Evolutionary conservation across 768 basidiomycete genomes (phyloP).

Genomic region (Pulveroboletus sp.): DNA sequence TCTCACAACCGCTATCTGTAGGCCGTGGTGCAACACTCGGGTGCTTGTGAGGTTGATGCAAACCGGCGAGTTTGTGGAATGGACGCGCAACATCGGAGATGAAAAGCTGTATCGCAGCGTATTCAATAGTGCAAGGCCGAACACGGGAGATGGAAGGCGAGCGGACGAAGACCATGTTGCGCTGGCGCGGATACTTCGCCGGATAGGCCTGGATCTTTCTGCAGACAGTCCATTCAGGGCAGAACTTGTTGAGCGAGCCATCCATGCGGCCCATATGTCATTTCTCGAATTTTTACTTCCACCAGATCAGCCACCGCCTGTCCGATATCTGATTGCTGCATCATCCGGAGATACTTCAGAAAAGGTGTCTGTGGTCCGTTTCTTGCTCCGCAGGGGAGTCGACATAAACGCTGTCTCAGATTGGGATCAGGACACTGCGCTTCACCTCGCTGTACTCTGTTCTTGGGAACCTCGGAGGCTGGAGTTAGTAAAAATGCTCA

Average conservation of each 20-base stretch:
- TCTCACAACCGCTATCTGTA: not conserved
- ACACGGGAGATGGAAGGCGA: not conserved
- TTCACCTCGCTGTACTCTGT: not conserved
- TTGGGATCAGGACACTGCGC: not conserved
- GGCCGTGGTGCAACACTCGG: conserved; percentile 3
- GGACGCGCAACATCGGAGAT: not conserved
- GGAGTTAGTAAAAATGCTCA: not conserved
- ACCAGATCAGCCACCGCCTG: not conserved
- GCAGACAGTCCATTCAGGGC: not conserved
- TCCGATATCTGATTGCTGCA: not conserved
- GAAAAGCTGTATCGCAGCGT: not conserved
- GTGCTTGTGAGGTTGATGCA: not conserved
- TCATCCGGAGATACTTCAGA: not conserved
- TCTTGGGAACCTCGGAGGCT: conserved; percentile 1
- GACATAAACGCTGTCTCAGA: not conserved
- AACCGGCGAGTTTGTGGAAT: not conserved
- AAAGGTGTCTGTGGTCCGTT: not conserved
- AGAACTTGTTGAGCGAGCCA: not conserved
- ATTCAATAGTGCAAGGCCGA: conserved; percentile 4
- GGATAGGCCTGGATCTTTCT: not conserved
- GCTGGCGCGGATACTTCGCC: not conserved
- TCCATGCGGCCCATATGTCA: not conserved
- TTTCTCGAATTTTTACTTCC: conserved; percentile 2
- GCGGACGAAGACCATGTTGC: not conserved
- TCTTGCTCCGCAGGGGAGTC: conserved; percentile 4